Percentiles rank a stretch among this genome's conserved stretches.
phyloP scores from a whole-genome alignment of 306 rosid species.

The Elaeagnus macrophylla region DNA sequence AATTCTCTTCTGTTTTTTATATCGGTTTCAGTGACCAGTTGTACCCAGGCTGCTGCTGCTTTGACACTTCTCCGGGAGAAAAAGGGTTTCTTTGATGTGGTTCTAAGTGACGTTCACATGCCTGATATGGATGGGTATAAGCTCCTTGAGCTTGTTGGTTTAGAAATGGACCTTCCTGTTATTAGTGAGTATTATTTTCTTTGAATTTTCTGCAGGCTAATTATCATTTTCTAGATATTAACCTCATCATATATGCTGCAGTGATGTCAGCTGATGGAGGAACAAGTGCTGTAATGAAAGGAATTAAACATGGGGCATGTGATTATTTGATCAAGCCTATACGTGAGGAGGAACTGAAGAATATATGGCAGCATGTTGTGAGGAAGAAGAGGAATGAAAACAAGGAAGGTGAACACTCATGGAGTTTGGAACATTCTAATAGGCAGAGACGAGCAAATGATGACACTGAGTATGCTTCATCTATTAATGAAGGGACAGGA shows the following conservation, averaged over 20 bases:
- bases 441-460: slow-evolving; percentile 33
- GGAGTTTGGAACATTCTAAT: slow-evolving; percentile 50
- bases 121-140: slow-evolving; percentile 49
- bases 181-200: slow-evolving; percentile 37
- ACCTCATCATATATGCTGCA: slow-evolving; percentile 21
- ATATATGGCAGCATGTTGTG: slow-evolving; percentile 63
- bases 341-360: slow-evolving; percentile 31
- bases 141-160: slow-evolving; percentile 40
- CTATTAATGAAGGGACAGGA: slow-evolving; percentile 40
- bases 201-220: slow-evolving; percentile 7
- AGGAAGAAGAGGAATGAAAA: slow-evolving; percentile 31
- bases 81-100: slow-evolving; percentile 38
- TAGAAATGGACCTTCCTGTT: slow-evolving; percentile 57
- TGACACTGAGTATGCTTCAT: slow-evolving; percentile 46
- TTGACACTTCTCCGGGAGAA: slow-evolving; percentile 37
- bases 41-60: slow-evolving; percentile 31
- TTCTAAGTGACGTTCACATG: slow-evolving; percentile 59
- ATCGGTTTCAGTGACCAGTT: slow-evolving; percentile 37
- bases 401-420: slow-evolving; percentile 46
- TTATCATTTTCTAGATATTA: background rate
- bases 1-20: background rate
- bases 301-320: slow-evolving; percentile 47
- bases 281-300: slow-evolving; percentile 28
- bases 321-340: slow-evolving; percentile 57
- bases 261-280: slow-evolving; percentile 64